Evolutionary conservation across 495 filamentous ascomycete genomes (phyloP), one percentile per base, ranked within the genome.

Genomic region (Letharia lupina): DNA sequence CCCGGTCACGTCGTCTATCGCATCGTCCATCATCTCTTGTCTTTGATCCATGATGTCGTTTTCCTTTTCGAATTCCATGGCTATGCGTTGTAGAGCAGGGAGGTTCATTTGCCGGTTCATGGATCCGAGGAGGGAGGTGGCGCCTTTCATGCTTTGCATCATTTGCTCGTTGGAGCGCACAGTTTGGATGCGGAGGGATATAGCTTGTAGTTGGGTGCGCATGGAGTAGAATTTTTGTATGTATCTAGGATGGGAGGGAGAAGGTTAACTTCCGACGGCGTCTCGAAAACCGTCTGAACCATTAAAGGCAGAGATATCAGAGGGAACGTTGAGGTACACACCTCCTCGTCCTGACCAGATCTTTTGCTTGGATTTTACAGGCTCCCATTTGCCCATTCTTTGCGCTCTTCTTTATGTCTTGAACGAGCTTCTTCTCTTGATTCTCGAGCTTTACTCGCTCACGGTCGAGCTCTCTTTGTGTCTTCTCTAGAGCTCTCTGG

Each of bases 11-110:
- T 98, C 95, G 75, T 98, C 95, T 60, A 98, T 95, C n/a, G 91
- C 94, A 77, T 98, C 95, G 73, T 96, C 94, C 95, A 98, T 97
- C 91, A 98, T 98, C 73, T 98, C 94, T 78, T 98, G 91, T 66
- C 94, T 83, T 77, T 98, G 90, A 74, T 98, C 94, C 94, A 98
- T 98, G 61, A 98, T 90, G 70, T 97, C 94, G 76, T 96, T 98
- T 79, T 98, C 95, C 69, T 89, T 87, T 79, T 98, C 95, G 70
- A 98, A 98, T 73, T 98, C 94, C 93, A 98, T 98, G 6, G 94
- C 93, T 74, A 98, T 98, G 61, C 95, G 86, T 74, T 98, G 94
- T 48, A 98, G 78, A 16, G 90, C 91, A 3, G 94, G 94, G 13
- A 98, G 85, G 74, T 98, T 98, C 94, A 98, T 98, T 61, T 89